phyloP scores from a whole-genome alignment of 2,329 filamentous ascomycete species.

The Hypocreales sp. region DNA sequence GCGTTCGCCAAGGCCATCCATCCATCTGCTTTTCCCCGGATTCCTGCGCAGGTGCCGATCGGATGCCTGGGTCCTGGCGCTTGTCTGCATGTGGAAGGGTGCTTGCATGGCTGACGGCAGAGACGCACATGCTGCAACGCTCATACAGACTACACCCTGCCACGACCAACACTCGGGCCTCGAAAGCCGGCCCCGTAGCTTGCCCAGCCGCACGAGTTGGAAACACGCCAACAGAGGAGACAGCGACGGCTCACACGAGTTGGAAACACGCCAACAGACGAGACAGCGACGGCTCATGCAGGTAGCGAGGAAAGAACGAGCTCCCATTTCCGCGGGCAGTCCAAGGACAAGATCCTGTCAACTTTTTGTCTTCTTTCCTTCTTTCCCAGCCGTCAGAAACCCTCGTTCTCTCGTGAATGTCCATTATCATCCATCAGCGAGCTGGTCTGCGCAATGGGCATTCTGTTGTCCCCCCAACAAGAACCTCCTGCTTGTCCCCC shows the following conservation, averaged over 20 bases:
- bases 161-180: too few relatives aligned
- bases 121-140: too few relatives aligned
- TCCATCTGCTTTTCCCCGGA: slow-evolving; percentile 2
- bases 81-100: slow-evolving; percentile 2
- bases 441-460: background rate
- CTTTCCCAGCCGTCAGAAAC: slow-evolving; percentile 3
- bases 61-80: background rate
- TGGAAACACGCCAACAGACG: too few relatives aligned
- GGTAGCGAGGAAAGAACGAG: too few relatives aligned
- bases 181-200: too few relatives aligned
- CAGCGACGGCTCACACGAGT: too few relatives aligned
- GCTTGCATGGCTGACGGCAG: background rate
- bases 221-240: too few relatives aligned
- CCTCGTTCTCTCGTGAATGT: slow-evolving; percentile 6
- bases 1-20: slow-evolving; percentile 3
- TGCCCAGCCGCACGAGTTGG: too few relatives aligned
- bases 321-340: too few relatives aligned
- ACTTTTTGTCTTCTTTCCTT: slow-evolving; percentile 1
- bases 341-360: slow-evolving; percentile 3
- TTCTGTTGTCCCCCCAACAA: background rate
- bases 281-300: too few relatives aligned
- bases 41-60: slow-evolving; percentile 1
- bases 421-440: slow-evolving; percentile 5
- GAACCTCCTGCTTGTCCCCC: background rate
- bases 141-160: background rate